Evolutionary conservation across 306 rosid genomes (phyloP).

Genomic region (Gillenia trifoliata): DNA sequence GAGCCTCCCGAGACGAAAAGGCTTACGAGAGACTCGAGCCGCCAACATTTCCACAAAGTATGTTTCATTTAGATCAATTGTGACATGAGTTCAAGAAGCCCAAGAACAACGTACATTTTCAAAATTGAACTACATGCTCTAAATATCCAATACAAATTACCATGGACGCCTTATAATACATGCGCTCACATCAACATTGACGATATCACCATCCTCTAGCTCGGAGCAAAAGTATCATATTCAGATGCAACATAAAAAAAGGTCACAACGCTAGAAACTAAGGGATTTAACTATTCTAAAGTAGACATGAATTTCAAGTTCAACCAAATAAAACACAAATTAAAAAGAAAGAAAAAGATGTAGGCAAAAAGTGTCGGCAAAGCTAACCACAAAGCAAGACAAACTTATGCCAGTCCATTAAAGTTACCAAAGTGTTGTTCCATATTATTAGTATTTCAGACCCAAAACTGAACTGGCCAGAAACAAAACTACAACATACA

Average conservation of each 20-base stretch:
- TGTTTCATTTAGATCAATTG: conserved; percentile 95
- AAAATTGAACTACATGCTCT: not conserved
- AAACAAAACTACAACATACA: not conserved
- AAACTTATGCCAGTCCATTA: not conserved
- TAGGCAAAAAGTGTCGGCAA: not conserved
- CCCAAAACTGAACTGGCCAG: not conserved
- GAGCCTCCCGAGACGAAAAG: too few species aligned
- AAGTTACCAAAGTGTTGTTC: not conserved
- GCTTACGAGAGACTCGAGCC: too few species aligned
- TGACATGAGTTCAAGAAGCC: conserved; percentile 16
- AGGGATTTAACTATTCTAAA: not conserved
- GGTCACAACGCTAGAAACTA: not conserved
- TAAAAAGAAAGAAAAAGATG: not conserved
- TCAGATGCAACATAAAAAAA: not conserved
- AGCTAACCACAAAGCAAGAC: not conserved
- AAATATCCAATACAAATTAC: conserved; percentile 31
- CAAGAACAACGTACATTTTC: not conserved
- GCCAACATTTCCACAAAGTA: conserved; percentile 95
- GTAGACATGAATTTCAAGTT: too few species aligned
- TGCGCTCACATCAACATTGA: conserved; percentile 83
- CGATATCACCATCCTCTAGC: conserved; percentile 95
- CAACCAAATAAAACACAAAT: too few species aligned
- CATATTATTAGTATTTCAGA: not conserved
- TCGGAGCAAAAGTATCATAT: conserved; percentile 34
- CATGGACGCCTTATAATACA: conserved; percentile 91